Evolutionary conservation across 768 basidiomycete genomes (phyloP).

Genomic region (Leccinum boreale): DNA sequence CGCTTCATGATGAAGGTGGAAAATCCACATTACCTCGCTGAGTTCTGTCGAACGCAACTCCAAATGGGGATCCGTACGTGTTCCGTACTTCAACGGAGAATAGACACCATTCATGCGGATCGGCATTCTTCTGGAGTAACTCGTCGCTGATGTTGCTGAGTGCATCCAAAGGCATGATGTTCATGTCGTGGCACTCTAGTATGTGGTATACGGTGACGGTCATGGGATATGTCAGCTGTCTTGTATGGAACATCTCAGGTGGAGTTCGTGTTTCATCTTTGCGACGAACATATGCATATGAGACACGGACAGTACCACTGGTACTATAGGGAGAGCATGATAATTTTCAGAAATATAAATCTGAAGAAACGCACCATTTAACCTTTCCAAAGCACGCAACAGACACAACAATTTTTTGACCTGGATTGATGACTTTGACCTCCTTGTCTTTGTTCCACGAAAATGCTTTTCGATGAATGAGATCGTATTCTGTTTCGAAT

Average conservation of each 20-base stretch:
- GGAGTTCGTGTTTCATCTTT: conserved; percentile 29
- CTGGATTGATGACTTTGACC: conserved; percentile 54
- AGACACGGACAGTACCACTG: conserved; percentile 74
- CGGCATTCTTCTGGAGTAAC: conserved; percentile 38
- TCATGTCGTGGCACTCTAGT: conserved; percentile 83
- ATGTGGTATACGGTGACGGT: conserved; percentile 95
- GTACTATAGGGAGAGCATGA: conserved; percentile 46
- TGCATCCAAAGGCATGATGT: conserved; percentile 60
- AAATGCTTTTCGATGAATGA: conserved; percentile 77
- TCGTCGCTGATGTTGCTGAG: conserved; percentile 21
- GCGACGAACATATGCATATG: conserved; percentile 72
- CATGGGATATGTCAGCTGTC: conserved; percentile 85
- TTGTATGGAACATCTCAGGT: conserved; percentile 69
- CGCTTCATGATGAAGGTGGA: background rate
- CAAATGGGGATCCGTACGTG: conserved; percentile 87
- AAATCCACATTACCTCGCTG: conserved; percentile 51
- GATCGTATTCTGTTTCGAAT: conserved; percentile 86
- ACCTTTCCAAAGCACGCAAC: conserved; percentile 85
- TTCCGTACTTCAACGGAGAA: conserved; percentile 91
- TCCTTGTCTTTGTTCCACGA: conserved; percentile 56
- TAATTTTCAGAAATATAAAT: background rate
- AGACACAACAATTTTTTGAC: conserved; percentile 63
- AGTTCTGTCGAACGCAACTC: conserved; percentile 69
- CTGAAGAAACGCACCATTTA: conserved; percentile 71
- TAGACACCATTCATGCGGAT: conserved; percentile 74